phyloP scores from a whole-genome alignment of 2,329 filamentous ascomycete genomes.

The Ceratocystiopsis minuta region DNA sequence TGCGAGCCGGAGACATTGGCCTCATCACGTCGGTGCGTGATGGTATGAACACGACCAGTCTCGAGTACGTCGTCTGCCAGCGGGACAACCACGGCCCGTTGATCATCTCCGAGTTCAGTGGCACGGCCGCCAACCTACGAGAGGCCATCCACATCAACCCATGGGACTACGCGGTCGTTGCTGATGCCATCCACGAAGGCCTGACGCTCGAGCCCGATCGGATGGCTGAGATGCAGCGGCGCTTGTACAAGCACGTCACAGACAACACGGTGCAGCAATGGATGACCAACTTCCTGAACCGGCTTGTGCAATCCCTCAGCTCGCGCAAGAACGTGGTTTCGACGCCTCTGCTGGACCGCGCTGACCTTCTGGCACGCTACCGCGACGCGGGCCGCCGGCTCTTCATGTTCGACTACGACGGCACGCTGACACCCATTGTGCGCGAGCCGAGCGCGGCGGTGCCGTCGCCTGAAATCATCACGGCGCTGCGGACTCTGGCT shows the following conservation, averaged over 20 bases:
- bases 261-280: constrained; percentile 74
- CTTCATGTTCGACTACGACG: constrained; percentile 98
- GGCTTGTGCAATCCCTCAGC: constrained; percentile 62
- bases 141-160: constrained; percentile 93
- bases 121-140: constrained; percentile 69
- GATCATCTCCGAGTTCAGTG: constrained; percentile 92
- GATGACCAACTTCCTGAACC: constrained; percentile 63
- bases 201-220: constrained; percentile 55
- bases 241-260: constrained; percentile 68
- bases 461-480: constrained; percentile 66
- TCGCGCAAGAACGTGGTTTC: constrained; percentile 57
- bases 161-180: constrained; percentile 76
- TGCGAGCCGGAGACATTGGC: constrained; percentile 76
- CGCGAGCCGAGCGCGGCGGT: constrained; percentile 78
- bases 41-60: constrained; percentile 92
- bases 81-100: constrained; percentile 71
- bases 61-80: constrained; percentile 90
- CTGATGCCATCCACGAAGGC: constrained; percentile 64
- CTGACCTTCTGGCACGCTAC: constrained; percentile 56
- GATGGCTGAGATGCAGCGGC: constrained; percentile 50
- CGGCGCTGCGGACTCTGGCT: constrained; percentile 61
- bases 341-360: constrained; percentile 67
- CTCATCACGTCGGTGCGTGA: constrained; percentile 91
- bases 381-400: constrained; percentile 57
- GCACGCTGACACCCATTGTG: constrained; percentile 88